Evolutionary conservation across 1,284 basidiomycete genomes (phyloP).

Genomic region (Ganoderma meredithae): DNA sequence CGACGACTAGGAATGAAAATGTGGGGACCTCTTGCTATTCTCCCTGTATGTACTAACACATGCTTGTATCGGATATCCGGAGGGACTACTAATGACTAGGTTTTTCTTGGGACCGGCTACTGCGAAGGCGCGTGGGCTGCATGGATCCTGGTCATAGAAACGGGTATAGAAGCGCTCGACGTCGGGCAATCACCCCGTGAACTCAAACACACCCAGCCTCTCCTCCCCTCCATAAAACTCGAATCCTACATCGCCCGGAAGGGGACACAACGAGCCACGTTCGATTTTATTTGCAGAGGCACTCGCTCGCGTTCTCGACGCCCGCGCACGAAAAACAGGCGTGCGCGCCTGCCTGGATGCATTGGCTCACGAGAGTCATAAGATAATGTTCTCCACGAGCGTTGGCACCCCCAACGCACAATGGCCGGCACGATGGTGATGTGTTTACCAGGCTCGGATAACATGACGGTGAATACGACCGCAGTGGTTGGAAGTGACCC

Average conservation of each 20-base stretch:
- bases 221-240: constrained; percentile 32
- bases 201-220: constrained; percentile 25
- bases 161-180: too few species aligned
- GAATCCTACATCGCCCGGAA: constrained; percentile 28
- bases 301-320: constrained; percentile 26
- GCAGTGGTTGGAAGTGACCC: not conserved
- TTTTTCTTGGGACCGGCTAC: not conserved
- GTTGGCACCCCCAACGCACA: too few species aligned
- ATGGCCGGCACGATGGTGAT: too few species aligned
- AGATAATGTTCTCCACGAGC: too few species aligned
- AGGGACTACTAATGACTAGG: not conserved
- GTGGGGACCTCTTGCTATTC: not conserved
- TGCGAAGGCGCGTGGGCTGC: not conserved
- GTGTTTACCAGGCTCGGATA: too few species aligned
- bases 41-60: not conserved
- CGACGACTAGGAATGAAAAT: not conserved
- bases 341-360: constrained; percentile 29
- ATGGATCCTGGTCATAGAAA: too few species aligned
- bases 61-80: not conserved
- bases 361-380: constrained; percentile 26
- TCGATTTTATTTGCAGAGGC: constrained; percentile 29
- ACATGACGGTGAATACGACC: too few species aligned
- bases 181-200: constrained; percentile 19
- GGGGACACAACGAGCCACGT: constrained; percentile 30
- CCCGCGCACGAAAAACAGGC: constrained; percentile 28